These are phyloP conservation scores for Cryphonectria naterciae DNA, from an alignment of 2,329 filamentous ascomycete species.

Conservation along the genomic window DNA sequence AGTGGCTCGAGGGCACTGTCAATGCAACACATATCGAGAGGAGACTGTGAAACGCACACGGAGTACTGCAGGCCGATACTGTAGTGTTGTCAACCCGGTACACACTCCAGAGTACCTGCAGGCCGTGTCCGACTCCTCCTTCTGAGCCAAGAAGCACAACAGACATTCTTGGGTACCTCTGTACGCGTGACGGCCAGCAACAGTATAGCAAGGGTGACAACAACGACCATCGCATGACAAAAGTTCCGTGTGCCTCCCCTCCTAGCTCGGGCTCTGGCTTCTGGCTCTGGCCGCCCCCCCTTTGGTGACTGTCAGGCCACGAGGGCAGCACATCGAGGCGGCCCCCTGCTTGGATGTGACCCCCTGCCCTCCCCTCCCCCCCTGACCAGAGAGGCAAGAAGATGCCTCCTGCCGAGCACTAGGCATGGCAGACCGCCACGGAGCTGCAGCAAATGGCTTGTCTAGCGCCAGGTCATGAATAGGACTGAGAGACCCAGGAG, in stretches of 20 bases:
- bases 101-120: constrained; percentile 23
- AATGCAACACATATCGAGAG: constrained; percentile 16
- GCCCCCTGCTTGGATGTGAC: constrained; percentile 5
- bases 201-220: constrained; percentile 4
- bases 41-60: constrained; percentile 18
- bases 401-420: constrained; percentile 21
- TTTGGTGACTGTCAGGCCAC: not conserved
- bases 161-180: constrained; percentile 14
- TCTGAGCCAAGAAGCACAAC: constrained; percentile 6
- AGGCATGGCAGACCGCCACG: not conserved
- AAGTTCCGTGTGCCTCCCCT: not conserved
- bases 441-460: not conserved
- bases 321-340: constrained; percentile 7
- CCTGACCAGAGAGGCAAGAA: not conserved
- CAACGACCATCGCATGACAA: not conserved
- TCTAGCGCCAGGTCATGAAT: constrained; percentile 4
- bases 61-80: constrained; percentile 19
- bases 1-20: constrained; percentile 20
- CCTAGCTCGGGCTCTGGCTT: not conserved
- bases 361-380: too few species aligned
- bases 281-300: not conserved
- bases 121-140: constrained; percentile 10
- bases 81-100: constrained; percentile 22
- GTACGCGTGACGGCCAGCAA: constrained; percentile 21
- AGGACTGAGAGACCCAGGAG: not conserved